These are phyloP conservation scores for Didymella sp. DNA, from an alignment of 2,329 filamentous ascomycete genomes.

Conservation along the genomic window DNA sequence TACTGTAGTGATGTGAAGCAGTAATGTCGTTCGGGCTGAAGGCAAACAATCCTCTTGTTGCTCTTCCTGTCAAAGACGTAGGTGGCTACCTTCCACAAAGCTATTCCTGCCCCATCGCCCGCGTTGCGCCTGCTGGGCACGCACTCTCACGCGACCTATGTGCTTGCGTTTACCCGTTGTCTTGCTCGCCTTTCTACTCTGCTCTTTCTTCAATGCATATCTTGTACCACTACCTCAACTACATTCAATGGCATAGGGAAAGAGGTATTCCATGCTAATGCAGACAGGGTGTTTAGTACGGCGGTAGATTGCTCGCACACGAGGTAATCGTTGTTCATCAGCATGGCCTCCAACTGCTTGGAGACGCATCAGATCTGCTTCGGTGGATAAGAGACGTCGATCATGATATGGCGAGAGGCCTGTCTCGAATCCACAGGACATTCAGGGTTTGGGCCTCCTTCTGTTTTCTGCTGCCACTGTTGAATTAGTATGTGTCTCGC, in stretches of 20 bases:
- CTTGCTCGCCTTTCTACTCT: neutral
- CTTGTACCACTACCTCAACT: too few relatives aligned
- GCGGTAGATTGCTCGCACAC: neutral
- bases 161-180: neutral
- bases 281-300: neutral
- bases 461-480: neutral
- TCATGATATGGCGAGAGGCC: neutral
- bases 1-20: neutral
- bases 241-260: too few relatives aligned
- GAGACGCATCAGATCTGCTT: too few relatives aligned
- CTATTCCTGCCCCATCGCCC: neutral
- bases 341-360: too few relatives aligned
- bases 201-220: neutral
- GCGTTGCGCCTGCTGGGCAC: too few relatives aligned
- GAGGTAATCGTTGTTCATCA: neutral
- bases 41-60: neutral
- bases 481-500: too few relatives aligned
- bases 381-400: too few relatives aligned
- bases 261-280: neutral
- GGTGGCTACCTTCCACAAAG: too few relatives aligned
- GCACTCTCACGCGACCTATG: too few relatives aligned
- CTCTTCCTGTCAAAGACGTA: neutral
- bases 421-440: neutral
- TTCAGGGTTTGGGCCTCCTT: neutral
- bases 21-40: neutral